Percentiles rank a stretch among this genome's conserved stretches.
Conservation (phyloP, 192 early-diverging fungal species). For the Coemansia sp. region DNA sequence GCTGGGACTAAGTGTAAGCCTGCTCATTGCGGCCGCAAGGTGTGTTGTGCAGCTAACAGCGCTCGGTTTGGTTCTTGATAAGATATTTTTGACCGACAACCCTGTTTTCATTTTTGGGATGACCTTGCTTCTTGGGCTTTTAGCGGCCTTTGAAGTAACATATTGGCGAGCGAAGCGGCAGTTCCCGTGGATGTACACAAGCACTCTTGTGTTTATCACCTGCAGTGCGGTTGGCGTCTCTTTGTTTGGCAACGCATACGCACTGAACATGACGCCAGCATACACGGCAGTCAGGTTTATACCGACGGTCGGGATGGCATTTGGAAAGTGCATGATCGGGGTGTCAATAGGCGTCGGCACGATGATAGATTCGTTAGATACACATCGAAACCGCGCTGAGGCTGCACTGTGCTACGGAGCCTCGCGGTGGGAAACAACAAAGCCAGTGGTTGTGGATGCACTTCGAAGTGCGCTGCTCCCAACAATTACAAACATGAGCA, state of each 20-base stretch:
- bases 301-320: conserved; percentile 83
- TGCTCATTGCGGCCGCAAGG: conserved; percentile 69
- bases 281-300: conserved; percentile 75
- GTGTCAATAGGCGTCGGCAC: conserved; percentile 66
- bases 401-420: conserved; percentile 72
- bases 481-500: conserved; percentile 75
- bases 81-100: conserved; percentile 65
- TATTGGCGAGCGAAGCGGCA: conserved; percentile 70
- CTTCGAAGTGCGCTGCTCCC: conserved; percentile 75
- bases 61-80: conserved; percentile 67
- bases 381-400: conserved; percentile 56
- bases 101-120: conserved; percentile 61
- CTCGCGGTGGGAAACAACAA: conserved; percentile 75
- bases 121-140: conserved; percentile 59
- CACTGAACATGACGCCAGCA: conserved; percentile 68
- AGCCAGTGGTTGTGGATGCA: conserved; percentile 71
- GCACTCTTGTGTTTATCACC: conserved; percentile 55
- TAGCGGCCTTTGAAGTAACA: conserved; percentile 69
- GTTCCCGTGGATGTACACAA: conserved; percentile 70
- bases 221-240: conserved; percentile 15
- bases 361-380: conserved; percentile 64
- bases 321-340: conserved; percentile 78
- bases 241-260: conserved; percentile 53
- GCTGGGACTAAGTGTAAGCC: conserved; percentile 62
- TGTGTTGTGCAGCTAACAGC: conserved; percentile 77